Conservation (phyloP, 306 rosid genomes). For the Acmispon strigosus region DNA sequence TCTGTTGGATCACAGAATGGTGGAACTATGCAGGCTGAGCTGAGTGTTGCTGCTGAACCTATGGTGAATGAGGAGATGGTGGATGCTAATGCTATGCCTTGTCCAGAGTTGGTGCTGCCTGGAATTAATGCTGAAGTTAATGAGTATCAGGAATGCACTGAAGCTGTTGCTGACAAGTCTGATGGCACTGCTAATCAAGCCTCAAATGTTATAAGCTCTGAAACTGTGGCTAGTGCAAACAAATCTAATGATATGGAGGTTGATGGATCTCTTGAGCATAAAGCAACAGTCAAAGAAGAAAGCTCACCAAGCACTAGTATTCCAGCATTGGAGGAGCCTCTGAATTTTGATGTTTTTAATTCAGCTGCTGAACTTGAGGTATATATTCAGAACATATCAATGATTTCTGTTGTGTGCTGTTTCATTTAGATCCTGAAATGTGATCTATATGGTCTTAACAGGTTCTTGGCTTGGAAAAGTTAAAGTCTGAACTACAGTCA, state of each 20-base stretch:
- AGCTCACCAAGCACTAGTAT: constrained; percentile 23
- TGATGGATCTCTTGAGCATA: constrained; percentile 34
- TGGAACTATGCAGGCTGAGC: constrained; percentile 15
- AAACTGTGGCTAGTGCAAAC: constrained; percentile 16
- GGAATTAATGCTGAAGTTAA: constrained; percentile 28
- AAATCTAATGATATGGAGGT: constrained; percentile 27
- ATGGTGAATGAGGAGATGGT: constrained; percentile 19
- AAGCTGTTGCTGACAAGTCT: constrained; percentile 16
- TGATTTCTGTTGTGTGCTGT: neutral
- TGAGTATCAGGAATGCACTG: constrained; percentile 28
- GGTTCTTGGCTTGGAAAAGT: constrained; percentile 80
- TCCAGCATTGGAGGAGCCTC: constrained; percentile 39
- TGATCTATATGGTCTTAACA: constrained; percentile 23
- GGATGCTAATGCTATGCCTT: constrained; percentile 15
- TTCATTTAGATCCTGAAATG: neutral
- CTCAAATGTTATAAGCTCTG: constrained; percentile 20
- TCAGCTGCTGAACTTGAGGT: constrained; percentile 92
- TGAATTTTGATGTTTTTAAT: constrained; percentile 50
- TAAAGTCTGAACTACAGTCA: constrained; percentile 72
- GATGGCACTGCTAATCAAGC: constrained; percentile 21
- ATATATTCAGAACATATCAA: constrained; percentile 1
- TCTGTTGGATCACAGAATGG: constrained; percentile 13
- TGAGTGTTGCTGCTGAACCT: constrained; percentile 10
- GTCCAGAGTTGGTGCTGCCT: constrained; percentile 22
- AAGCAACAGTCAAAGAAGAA: constrained; percentile 30